Evolutionary conservation across 805 yeast species (phyloP).

Genomic region (Candida silvicultrix): DNA sequence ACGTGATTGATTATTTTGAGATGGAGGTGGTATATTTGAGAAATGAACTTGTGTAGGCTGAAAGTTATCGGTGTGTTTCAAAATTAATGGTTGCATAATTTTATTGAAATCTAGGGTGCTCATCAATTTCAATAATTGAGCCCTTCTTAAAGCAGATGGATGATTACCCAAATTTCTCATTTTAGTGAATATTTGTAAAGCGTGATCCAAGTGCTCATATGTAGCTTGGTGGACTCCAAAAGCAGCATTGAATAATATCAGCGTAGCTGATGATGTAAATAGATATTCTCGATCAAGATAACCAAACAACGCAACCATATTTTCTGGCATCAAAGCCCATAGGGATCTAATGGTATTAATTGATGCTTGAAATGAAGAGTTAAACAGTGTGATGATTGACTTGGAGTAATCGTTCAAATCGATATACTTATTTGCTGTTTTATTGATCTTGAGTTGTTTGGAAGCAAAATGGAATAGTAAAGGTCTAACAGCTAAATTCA

Average conservation of each 20-base stretch:
- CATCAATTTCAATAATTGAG: slow-evolving; percentile 61
- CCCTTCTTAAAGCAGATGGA: slow-evolving; percentile 72
- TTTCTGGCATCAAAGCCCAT: slow-evolving; percentile 70
- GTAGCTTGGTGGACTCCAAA: slow-evolving; percentile 81
- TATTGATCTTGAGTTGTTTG: slow-evolving; percentile 47
- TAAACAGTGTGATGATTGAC: slow-evolving; percentile 59
- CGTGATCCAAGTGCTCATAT: slow-evolving; percentile 64
- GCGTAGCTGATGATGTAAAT: slow-evolving; percentile 70
- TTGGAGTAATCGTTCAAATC: slow-evolving; percentile 65
- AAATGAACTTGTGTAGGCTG: slow-evolving; percentile 17
- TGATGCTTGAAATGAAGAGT: slow-evolving; percentile 76
- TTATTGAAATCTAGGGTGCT: slow-evolving; percentile 64
- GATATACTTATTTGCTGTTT: slow-evolving; percentile 44
- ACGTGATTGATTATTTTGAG: background rate
- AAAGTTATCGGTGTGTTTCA: slow-evolving; percentile 50
- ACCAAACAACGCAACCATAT: slow-evolving; percentile 81
- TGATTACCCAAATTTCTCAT: slow-evolving; percentile 76
- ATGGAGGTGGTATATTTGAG: slow-evolving; percentile 9
- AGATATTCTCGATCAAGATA: slow-evolving; percentile 83
- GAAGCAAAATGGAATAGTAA: slow-evolving; percentile 71
- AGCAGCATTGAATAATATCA: slow-evolving; percentile 68
- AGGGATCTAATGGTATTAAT: slow-evolving; percentile 67
- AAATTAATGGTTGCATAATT: slow-evolving; percentile 48
- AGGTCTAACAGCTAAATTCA: slow-evolving; percentile 74
- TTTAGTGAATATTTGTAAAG: slow-evolving; percentile 58